Base-by-base conservation (phyloP, 2,329 filamentous ascomycete species). In the Cadophora sp. region DNA sequence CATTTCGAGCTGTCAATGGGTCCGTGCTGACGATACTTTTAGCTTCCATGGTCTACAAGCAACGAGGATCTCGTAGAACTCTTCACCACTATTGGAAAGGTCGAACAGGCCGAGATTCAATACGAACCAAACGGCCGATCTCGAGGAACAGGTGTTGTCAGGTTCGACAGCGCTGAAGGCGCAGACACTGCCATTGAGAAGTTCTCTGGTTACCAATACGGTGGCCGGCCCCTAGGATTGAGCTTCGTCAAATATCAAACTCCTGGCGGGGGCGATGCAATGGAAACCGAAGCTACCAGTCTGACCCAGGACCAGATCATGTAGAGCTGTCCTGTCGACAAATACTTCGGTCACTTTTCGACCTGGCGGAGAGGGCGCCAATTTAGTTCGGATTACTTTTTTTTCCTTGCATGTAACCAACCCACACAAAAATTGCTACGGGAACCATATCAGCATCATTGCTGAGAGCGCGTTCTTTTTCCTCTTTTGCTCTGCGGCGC, bases 251-350 rank as follows among this genome's bases (percentile, higher is more conserved):
- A 96, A 81, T 98, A 98, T 81, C 84, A 92, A 73, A 95, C 91
- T 78, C 84, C 87, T 64, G 86, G 88, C 50, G 85, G 85, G 55
- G 82, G 80, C 24, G 83, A 82, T 71, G 86, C 84, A 74, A 97
- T 97, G 93, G 94, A 97, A 73, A 92, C 90, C 40, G 89, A 93
- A 71, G 88, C 92, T 72, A 88, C 85, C 62, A 91, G 91, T 69
- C 82, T 97, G 78, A 97, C 94, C n/a, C 96, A 98, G 81, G 95
- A 98, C 79, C 94, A 98, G 84, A 97, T 98, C 82, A 97, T 98
- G 94, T 98, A 83, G 70, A 70, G 40, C 40, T 55, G 46, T 59
- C 29, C 59, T 16, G 26, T 22, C 27, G 51, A 66, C 50, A 37
- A 48, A 51, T 48, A 11, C 34, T 46, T 24, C 40, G 31, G 27